Conservation (phyloP, 331 rosid genomes). For the Acacia pycnantha region DNA sequence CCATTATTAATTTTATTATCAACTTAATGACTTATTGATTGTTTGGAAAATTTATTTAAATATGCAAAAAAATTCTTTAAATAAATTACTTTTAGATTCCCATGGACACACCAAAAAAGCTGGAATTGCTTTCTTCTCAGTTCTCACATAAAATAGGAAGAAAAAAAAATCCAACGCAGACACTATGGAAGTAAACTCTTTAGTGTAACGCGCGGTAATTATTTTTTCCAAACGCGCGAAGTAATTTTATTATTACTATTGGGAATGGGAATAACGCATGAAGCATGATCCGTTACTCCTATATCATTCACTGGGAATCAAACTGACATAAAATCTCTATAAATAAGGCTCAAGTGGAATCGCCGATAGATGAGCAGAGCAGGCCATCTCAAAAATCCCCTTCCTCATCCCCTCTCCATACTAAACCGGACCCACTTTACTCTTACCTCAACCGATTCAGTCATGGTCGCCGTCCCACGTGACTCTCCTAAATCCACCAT, state of each 20-base stretch:
- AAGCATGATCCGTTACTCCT: too few species aligned
- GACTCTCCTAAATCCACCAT: too few species aligned
- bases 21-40: not conserved
- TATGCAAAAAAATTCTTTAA: not conserved
- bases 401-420: not conserved
- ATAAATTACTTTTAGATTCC: too few species aligned
- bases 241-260: too few species aligned
- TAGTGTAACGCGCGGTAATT: too few species aligned
- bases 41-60: not conserved
- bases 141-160: too few species aligned
- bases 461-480: constrained; percentile 5
- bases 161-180: too few species aligned
- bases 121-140: too few species aligned
- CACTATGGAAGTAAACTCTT: not conserved
- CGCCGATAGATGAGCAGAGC: constrained; percentile 41
- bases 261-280: too few species aligned
- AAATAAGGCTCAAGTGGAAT: constrained; percentile 38
- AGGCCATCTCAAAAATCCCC: constrained; percentile 13
- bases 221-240: too few species aligned
- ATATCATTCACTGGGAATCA: not conserved
- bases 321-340: constrained; percentile 30
- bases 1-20: not conserved
- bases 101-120: too few species aligned
- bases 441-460: not conserved
- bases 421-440: not conserved